Conservation (phyloP, 1,139 yeast genomes). For the Debaryomyces fabryi region DNA sequence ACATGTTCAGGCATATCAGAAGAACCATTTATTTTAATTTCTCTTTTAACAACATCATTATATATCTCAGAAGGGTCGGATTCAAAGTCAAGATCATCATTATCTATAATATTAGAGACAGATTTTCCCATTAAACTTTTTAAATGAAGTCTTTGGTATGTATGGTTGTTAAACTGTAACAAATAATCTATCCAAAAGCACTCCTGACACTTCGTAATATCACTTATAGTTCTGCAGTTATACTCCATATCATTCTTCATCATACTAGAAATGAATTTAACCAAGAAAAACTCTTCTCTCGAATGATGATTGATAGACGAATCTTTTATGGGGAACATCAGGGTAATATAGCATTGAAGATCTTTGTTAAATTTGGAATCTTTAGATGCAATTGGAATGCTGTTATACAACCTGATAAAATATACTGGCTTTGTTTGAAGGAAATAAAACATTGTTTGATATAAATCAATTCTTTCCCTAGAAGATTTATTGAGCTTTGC, state of each 20-base stretch:
- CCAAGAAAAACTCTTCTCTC: slow-evolving; percentile 76
- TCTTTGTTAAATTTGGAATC: slow-evolving; percentile 28
- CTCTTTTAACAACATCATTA: slow-evolving; percentile 47
- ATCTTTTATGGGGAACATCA: slow-evolving; percentile 48
- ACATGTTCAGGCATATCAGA: slow-evolving; percentile 34
- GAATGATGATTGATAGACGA: slow-evolving; percentile 36
- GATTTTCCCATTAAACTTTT: slow-evolving; percentile 57
- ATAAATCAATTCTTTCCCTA: slow-evolving; percentile 55
- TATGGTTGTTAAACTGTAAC: slow-evolving; percentile 56
- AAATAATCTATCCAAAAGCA: slow-evolving; percentile 56
- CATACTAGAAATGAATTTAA: slow-evolving; percentile 60
- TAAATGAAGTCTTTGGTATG: slow-evolving; percentile 61
- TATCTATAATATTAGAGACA: slow-evolving; percentile 50
- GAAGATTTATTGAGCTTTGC: slow-evolving; percentile 40
- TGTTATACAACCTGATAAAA: slow-evolving; percentile 54
- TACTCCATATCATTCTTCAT: slow-evolving; percentile 48
- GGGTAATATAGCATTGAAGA: slow-evolving; percentile 51
- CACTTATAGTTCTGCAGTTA: slow-evolving; percentile 31
- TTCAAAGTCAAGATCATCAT: slow-evolving; percentile 68
- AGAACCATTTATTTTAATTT: slow-evolving; percentile 47
- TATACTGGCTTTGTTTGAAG: slow-evolving; percentile 85
- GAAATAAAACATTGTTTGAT: slow-evolving; percentile 78
- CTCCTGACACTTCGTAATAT: slow-evolving; percentile 36
- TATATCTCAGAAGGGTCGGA: slow-evolving; percentile 78
- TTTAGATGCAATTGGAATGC: slow-evolving; percentile 23